Evolutionary conservation across 345 rosid genomes (phyloP), one percentile per base, ranked within the genome.

Genomic region (Triadica sebifera): DNA sequence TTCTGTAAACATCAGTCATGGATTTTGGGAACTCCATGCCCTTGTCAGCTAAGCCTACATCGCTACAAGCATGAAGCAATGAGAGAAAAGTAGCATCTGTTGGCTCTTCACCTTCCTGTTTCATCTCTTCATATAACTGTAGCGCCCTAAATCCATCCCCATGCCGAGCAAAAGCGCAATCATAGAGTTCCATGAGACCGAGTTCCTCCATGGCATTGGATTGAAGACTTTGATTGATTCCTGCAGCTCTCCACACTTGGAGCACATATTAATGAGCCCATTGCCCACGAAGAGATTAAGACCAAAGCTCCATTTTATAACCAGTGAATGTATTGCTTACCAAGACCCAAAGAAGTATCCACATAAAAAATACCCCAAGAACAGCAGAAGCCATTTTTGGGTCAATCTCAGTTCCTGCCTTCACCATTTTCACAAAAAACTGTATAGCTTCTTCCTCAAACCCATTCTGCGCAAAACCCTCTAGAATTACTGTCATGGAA

Each of bases 41-140:
- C 85, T 85, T 85, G 43, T 84, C 77, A 0, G 93, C 86, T 65
- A 93, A 78, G 71, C 96, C 97, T 13, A 76, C 90, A 75, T 95
- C 98, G 90, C 98, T 89, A 78, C 97, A 95, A 66, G 97, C 93
- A 80, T 94, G 96, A 74, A 94, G 93, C 81, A 94, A 81, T 45
- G 98, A 93, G 57, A 92, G 86, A 78, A 89, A 93, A 7, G 98
- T 92, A 62, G 89, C 75, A 70, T 93, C 98, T n/a, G 98, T 91
- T 22, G 98, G 97, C 69, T 82, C 80, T 71, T 86, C 78, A 55
- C 82, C 88, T 78, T 84, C 84, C 39, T 12, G 24, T 76, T 67
- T 83, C 98, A 94, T 94, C 72, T 87, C 89, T 67, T 94, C 84
- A 12, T 87, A 90, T n/a, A 91, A 72, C 19, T 79, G 78, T 66